Conservation (phyloP, 371 early-diverging fungal species). For the Nosema bombycis region DNA sequence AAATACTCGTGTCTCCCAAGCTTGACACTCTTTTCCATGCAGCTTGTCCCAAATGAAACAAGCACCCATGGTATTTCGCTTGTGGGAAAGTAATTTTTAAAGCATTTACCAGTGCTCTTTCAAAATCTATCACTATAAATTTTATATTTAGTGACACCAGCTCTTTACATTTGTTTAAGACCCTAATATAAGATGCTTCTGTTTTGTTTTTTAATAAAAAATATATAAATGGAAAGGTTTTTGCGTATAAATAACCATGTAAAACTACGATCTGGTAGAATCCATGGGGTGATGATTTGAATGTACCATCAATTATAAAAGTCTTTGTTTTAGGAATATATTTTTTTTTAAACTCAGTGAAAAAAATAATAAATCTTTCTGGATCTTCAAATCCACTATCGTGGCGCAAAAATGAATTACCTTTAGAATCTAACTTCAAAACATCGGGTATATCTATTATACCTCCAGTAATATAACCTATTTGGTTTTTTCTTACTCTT, state of each 20-base stretch:
- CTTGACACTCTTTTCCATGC: background rate
- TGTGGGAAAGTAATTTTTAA: background rate
- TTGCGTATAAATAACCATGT: background rate
- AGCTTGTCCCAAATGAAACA: background rate
- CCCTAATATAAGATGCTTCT: background rate
- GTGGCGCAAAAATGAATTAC: too few species aligned
- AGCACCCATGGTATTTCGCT: background rate
- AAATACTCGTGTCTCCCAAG: too few species aligned
- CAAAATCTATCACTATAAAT: background rate
- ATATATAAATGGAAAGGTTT: background rate
- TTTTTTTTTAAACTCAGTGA: too few species aligned
- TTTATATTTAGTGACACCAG: background rate
- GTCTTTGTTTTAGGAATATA: too few species aligned
- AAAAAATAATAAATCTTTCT: too few species aligned
- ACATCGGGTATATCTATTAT: too few species aligned
- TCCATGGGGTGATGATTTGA: background rate
- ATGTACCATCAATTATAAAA: background rate
- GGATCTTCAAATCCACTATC: too few species aligned
- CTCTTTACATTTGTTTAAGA: background rate
- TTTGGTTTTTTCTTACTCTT: too few species aligned
- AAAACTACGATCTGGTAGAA: background rate
- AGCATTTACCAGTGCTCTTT: background rate
- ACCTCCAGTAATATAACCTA: too few species aligned
- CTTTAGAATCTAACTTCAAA: too few species aligned
- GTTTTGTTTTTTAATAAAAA: background rate